phyloP scores from a whole-genome alignment of 2,329 filamentous ascomycete species.

The Pyricularia pennisetigena region DNA sequence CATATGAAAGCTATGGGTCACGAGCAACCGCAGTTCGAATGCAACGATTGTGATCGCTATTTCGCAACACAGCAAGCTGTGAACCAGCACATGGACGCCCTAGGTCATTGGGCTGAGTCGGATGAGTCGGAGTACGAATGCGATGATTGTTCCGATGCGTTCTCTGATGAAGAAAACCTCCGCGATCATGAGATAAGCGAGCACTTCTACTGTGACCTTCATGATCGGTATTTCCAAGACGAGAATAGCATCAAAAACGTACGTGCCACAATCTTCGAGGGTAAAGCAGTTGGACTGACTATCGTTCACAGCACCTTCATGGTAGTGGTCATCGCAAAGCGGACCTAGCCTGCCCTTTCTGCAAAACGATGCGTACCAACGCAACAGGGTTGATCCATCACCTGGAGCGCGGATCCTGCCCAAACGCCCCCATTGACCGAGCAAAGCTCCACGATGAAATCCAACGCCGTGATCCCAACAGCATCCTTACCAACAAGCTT shows the following conservation, averaged over 20 bases:
- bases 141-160: background rate
- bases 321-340: conserved; percentile 37
- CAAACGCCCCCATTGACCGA: conserved; percentile 33
- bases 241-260: background rate
- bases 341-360: conserved; percentile 44
- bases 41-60: conserved; percentile 18
- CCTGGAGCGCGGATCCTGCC: conserved; percentile 45
- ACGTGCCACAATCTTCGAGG: background rate
- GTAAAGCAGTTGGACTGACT: background rate
- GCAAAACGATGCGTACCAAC: conserved; percentile 30
- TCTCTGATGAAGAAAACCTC: background rate
- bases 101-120: background rate
- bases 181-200: background rate
- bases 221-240: background rate
- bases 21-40: conserved; percentile 3
- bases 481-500: conserved; percentile 39
- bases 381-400: conserved; percentile 47
- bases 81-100: background rate
- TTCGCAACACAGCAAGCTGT: conserved; percentile 10
- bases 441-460: conserved; percentile 36
- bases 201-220: background rate
- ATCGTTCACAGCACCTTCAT: conserved; percentile 37
- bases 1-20: background rate
- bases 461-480: conserved; percentile 31
- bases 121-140: background rate